Evolutionary conservation across 345 rosid genomes (phyloP).

Genomic region (Turnera subulata): DNA sequence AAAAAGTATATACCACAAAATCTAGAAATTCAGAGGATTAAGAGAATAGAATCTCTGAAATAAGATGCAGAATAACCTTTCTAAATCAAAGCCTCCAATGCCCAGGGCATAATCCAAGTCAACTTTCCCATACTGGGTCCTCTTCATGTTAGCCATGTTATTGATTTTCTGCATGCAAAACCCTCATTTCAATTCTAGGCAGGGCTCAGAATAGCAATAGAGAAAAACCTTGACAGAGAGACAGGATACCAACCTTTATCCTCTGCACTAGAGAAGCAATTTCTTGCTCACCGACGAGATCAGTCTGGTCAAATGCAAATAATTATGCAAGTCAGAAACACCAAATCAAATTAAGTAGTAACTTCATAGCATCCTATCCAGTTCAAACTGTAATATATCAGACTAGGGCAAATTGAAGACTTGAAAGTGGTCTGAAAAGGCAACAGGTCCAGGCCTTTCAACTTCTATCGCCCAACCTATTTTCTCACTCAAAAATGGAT

Average conservation of each 20-base stretch:
- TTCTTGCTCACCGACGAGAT: conserved; percentile 75
- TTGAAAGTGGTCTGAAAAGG: not conserved
- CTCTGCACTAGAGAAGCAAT: conserved; percentile 61
- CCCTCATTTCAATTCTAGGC: conserved; percentile 12
- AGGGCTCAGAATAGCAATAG: conserved; percentile 5
- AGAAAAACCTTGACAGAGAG: not conserved
- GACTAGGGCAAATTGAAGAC: too few relatives aligned
- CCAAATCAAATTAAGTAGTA: too few relatives aligned
- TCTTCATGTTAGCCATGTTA: conserved; percentile 69
- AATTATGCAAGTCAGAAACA: conserved; percentile 15
- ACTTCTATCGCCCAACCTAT: conserved; percentile 1
- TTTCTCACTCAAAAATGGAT: not conserved
- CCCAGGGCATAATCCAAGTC: conserved; percentile 97
- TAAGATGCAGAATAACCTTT: too few relatives aligned
- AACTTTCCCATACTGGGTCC: conserved; percentile 77
- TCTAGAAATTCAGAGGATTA: too few relatives aligned
- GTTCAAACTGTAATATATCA: too few relatives aligned
- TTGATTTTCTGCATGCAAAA: conserved; percentile 57
- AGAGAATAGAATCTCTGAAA: too few relatives aligned
- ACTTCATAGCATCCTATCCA: too few relatives aligned
- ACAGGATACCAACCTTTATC: conserved; percentile 48
- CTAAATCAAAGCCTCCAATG: conserved; percentile 96
- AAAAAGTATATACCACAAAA: too few relatives aligned
- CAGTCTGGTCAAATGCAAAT: conserved; percentile 49
- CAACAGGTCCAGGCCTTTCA: not conserved